Evolutionary conservation across 371 early-diverging fungal genomes (phyloP).

Genomic region (Mortierella sp.): DNA sequence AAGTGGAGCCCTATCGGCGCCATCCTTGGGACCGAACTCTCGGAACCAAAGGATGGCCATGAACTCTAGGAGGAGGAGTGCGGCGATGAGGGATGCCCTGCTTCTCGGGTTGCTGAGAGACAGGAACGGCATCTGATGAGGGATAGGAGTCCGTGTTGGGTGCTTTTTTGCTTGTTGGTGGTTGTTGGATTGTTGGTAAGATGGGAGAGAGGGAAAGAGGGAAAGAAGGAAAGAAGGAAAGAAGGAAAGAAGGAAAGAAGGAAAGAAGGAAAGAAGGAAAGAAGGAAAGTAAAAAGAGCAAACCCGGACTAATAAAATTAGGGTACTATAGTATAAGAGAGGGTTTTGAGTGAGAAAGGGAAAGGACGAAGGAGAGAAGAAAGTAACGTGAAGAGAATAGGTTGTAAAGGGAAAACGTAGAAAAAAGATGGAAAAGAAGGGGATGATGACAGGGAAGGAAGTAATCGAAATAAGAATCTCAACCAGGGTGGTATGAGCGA

Average conservation of each 20-base stretch:
- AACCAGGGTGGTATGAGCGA: background rate
- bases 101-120: constrained; percentile 35
- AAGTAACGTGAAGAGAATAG: background rate
- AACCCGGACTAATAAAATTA: background rate
- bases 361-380: background rate
- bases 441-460: background rate
- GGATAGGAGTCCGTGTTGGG: background rate
- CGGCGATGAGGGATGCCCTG: constrained; percentile 30
- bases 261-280: background rate
- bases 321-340: background rate
- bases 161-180: background rate
- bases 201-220: too few species aligned
- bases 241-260: background rate
- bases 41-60: constrained; percentile 40
- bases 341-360: background rate
- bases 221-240: background rate
- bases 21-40: constrained; percentile 6
- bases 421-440: background rate
- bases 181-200: background rate
- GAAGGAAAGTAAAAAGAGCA: background rate
- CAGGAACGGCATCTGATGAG: constrained; percentile 33
- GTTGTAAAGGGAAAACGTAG: background rate
- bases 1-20: background rate
- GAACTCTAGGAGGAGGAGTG: constrained; percentile 32
- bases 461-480: constrained; percentile 3